These are phyloP conservation scores for Camellia japonica DNA, from an alignment of 148 eudicot genomes.

Conservation along the genomic window DNA sequence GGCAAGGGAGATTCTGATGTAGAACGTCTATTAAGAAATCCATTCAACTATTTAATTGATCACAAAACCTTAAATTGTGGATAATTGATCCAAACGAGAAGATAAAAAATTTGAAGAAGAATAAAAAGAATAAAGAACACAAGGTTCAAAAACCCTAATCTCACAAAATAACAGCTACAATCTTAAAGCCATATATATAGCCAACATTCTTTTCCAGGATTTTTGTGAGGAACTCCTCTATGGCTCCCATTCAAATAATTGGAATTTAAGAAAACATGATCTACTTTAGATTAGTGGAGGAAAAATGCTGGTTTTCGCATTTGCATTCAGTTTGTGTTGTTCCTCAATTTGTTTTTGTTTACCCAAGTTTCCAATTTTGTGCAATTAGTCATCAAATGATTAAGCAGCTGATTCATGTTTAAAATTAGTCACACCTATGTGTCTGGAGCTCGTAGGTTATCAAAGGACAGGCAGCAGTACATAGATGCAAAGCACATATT, in stretches of 20 bases:
- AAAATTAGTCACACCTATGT: background rate
- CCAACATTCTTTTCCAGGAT: background rate
- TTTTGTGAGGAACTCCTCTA: background rate
- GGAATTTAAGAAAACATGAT: background rate
- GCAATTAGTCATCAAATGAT: background rate
- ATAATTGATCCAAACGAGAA: no score
- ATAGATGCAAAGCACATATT: conserved; percentile 48
- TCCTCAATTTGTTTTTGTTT: background rate
- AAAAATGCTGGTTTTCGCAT: background rate
- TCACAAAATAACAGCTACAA: no score
- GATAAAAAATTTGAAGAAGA: no score
- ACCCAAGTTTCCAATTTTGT: background rate
- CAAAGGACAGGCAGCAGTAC: conserved; percentile 53
- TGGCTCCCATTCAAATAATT: background rate
- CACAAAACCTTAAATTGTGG: no score
- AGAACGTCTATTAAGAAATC: no score
- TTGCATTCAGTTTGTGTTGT: background rate
- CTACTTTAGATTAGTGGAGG: background rate
- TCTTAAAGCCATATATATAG: no score
- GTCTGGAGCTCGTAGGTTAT: conserved; percentile 47
- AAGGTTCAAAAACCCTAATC: no score
- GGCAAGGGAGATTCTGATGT: no score
- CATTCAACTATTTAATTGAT: no score
- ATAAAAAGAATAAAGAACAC: no score
- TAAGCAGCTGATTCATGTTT: background rate